A percentile compares a stretch with the other conserved stretches of the same genome.
Conservation (phyloP, 495 filamentous ascomycete species). For the Penicillium cosmopolitanum region DNA sequence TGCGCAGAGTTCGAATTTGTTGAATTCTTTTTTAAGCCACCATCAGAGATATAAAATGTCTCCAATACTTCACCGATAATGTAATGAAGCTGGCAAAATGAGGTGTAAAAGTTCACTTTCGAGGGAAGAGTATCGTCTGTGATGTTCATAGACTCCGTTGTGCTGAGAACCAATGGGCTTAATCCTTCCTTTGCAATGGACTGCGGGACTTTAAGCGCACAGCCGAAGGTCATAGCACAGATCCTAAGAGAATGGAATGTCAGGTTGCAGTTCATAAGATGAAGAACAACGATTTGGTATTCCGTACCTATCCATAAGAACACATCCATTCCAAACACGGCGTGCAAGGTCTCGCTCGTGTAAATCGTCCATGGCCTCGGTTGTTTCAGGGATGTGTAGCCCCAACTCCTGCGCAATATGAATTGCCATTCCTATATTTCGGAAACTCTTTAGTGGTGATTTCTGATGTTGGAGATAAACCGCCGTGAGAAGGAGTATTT, state of each 20-base stretch:
- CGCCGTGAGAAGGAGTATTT: constrained; percentile 27
- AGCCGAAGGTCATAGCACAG: constrained; percentile 20
- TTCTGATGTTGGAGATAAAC: constrained; percentile 26
- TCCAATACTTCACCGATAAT: constrained; percentile 21
- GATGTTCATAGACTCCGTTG: background rate
- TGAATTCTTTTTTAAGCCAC: background rate
- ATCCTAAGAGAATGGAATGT: constrained; percentile 2
- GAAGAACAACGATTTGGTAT: background rate
- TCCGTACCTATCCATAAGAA: constrained; percentile 28
- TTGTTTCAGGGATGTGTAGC: constrained; percentile 57
- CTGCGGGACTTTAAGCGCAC: constrained; percentile 16
- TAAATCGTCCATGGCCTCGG: constrained; percentile 19
- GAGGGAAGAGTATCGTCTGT: constrained; percentile 8
- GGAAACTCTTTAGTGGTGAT: constrained; percentile 20
- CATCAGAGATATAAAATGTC: constrained; percentile 14
- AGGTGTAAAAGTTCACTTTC: constrained; percentile 17
- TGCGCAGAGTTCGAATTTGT: background rate
- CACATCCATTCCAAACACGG: constrained; percentile 29
- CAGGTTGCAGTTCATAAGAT: background rate
- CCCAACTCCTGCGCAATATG: constrained; percentile 61
- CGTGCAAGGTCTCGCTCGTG: constrained; percentile 20
- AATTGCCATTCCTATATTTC: constrained; percentile 61
- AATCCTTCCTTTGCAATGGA: constrained; percentile 19
- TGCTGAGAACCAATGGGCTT: constrained; percentile 5
- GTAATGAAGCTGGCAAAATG: constrained; percentile 19